Conservation (phyloP, 805 yeast species). For the Peterozyma xylosa region DNA sequence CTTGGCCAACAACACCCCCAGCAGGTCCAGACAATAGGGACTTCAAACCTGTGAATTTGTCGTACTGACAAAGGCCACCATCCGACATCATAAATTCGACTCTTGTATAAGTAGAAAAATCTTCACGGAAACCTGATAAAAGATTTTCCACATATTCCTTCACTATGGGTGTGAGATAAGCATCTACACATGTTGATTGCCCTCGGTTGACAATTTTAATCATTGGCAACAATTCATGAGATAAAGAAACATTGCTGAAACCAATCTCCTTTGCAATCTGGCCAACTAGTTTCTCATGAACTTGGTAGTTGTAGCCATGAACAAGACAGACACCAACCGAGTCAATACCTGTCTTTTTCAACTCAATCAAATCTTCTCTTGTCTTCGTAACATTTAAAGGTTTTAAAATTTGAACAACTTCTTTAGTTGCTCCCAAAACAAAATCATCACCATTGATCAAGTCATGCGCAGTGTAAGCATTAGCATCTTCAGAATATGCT, state of each 20-base stretch:
- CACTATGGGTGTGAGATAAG: constrained; percentile 37
- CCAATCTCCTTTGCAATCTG: constrained; percentile 36
- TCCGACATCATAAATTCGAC: constrained; percentile 53
- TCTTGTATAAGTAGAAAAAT: constrained; percentile 22
- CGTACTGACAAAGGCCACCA: constrained; percentile 49
- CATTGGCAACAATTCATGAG: constrained; percentile 29
- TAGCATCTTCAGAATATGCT: constrained; percentile 25
- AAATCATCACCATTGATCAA: constrained; percentile 16
- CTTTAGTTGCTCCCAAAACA: constrained; percentile 31
- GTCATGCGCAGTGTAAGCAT: constrained; percentile 10
- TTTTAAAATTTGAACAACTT: constrained; percentile 27
- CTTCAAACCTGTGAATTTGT: constrained; percentile 43
- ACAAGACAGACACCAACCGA: constrained; percentile 27
- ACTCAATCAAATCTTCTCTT: constrained; percentile 14
- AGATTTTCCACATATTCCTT: constrained; percentile 28
- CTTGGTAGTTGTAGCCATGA: constrained; percentile 28
- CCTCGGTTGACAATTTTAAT: constrained; percentile 32
- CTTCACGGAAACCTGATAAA: constrained; percentile 23
- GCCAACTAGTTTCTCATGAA: constrained; percentile 26
- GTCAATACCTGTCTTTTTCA: constrained; percentile 18
- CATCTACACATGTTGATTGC: constrained; percentile 33
- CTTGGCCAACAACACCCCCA: constrained; percentile 55
- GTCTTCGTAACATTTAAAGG: constrained; percentile 22
- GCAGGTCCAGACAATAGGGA: constrained; percentile 55
- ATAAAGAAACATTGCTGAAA: constrained; percentile 32